A percentile compares a stretch with the other conserved stretches of the same genome.
These are phyloP conservation scores for Centella asiatica DNA, from an alignment of 129 eudicot species.

Conservation along the genomic window DNA sequence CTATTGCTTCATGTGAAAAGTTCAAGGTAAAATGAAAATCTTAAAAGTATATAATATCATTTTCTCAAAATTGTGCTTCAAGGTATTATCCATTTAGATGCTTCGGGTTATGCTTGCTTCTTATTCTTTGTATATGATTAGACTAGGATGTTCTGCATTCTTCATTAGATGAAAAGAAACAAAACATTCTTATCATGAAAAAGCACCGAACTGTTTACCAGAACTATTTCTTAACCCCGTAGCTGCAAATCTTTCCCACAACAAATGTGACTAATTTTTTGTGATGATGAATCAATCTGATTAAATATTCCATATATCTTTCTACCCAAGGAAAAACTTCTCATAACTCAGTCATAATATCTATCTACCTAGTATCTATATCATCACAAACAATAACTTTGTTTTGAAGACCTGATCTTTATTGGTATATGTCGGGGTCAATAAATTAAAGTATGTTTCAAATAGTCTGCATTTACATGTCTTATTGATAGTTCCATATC, in stretches of 20 bases:
- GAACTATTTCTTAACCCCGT: no score
- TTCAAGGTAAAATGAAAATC: slow-evolving; percentile 42
- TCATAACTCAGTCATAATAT: neutral
- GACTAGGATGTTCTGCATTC: no score
- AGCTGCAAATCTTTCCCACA: no score
- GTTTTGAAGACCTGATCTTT: neutral
- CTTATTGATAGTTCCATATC: neutral
- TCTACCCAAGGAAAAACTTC: no score
- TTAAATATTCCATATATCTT: no score
- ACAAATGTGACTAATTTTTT: no score
- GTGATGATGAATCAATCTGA: no score
- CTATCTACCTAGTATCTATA: no score
- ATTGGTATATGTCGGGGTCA: neutral
- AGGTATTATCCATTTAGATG: neutral
- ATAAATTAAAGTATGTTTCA: neutral
- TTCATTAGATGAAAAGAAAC: no score
- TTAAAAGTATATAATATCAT: neutral
- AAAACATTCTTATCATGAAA: no score
- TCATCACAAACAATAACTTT: neutral
- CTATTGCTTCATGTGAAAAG: slow-evolving; percentile 68
- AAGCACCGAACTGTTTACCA: no score
- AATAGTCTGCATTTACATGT: neutral
- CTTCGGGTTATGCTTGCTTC: neutral
- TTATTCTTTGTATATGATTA: no score
- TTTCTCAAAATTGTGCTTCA: slow-evolving; percentile 9